Percentiles rank a stretch among this genome's conserved stretches.
These are phyloP conservation scores for Ceratobasidium sp. DNA, from an alignment of 1,284 basidiomycete species.

Conservation along the genomic window DNA sequence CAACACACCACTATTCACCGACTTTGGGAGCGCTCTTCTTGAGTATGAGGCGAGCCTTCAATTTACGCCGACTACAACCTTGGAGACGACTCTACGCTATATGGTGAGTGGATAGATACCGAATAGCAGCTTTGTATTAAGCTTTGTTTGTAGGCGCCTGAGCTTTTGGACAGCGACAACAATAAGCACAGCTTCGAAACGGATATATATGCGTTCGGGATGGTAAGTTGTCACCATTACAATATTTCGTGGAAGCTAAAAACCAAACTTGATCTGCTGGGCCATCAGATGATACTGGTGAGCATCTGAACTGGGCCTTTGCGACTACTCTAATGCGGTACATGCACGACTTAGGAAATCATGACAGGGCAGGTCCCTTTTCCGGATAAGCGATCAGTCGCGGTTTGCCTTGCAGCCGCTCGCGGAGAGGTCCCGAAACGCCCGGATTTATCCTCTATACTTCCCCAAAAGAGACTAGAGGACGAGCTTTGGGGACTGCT, in stretches of 20 bases:
- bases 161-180: background rate
- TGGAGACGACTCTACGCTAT: background rate
- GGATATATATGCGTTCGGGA: conserved; percentile 43
- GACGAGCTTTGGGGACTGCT: conserved; percentile 31
- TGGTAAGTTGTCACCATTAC: conserved; percentile 16
- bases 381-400: background rate
- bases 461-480: background rate
- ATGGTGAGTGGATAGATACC: background rate
- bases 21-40: conserved; percentile 36
- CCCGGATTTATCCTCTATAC: background rate
- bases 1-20: background rate
- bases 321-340: too few species aligned
- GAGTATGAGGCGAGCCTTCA: background rate
- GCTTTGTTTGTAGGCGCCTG: conserved; percentile 16
- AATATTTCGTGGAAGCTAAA: too few species aligned
- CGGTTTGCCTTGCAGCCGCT: background rate
- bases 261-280: too few species aligned
- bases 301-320: background rate
- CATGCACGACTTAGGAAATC: too few species aligned
- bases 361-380: too few species aligned
- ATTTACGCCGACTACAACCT: background rate
- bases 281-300: conserved; percentile 28
- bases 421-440: background rate
- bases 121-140: background rate
- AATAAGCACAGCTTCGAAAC: background rate